Evolutionary conservation across 1,284 basidiomycete genomes (phyloP), one percentile per base, ranked within the genome.

Genomic region (Cryptococcus sp.): DNA sequence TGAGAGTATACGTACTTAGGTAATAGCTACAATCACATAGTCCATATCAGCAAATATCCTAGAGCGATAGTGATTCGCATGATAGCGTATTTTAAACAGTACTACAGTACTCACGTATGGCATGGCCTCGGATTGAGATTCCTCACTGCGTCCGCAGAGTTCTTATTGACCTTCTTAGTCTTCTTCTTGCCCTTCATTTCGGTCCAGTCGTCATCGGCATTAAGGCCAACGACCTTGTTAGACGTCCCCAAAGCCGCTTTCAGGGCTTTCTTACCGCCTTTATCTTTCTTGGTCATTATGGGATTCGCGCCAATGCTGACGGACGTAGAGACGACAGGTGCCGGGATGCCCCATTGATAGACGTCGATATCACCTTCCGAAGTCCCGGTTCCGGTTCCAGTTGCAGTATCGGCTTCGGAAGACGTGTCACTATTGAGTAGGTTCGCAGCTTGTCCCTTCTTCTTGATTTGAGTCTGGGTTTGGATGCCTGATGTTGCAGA

Each of bases 51-150:
- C 13, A 35, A 35, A 13, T 35, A 35, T 13, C 31, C 10, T 10
- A 8, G 13, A 13, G 31, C 31, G 31, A 35, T 27, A 49, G 47
- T n/a, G 22, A 15, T 16, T 25, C 25, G 25, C 25, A 6, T 3
- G 3, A 7, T 42, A n/a, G 17, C 39, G 7, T n/a, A 7, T 19
- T 15, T 11, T 1, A 20, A 40, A 10, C 22, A 17, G 31, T 38
- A 25, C 25, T 47, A 31, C 17, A 44, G 15, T 39, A 65, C 67
- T 64, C 61, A 70, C 66, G 70, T 62, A 60, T 73, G 71, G 58
- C 70, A 69, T 49, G 70, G 70, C 38, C 69, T 52, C 38, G 68
- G 70, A 17, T 61, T 56, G 15, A 72, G 54, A 16, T 50, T 54
- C 38, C 70, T 57, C 6, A 70, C 67, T 3, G 53, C 56, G 17